Conservation (phyloP, 2,329 filamentous ascomycete genomes). For the Colletotrichum liaoningense region DNA sequence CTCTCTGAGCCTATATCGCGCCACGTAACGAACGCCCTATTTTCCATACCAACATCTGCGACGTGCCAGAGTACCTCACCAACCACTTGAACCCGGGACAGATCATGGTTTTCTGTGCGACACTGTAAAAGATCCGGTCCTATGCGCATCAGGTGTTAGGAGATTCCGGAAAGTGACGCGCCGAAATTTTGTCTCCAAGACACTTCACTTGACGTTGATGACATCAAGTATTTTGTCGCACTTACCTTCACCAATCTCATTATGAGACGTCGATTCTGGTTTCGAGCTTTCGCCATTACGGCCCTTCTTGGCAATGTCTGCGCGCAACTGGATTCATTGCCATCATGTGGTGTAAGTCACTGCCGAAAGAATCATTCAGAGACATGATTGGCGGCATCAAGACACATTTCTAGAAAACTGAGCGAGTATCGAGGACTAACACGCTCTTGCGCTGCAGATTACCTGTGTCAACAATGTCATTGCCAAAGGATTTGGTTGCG, state of each 20-base stretch:
- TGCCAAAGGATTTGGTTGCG: constrained; percentile 40
- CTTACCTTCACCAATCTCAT: not conserved
- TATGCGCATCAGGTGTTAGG: constrained; percentile 7
- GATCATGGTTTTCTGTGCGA: constrained; percentile 28
- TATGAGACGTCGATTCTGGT: constrained; percentile 19
- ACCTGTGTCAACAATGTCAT: constrained; percentile 35
- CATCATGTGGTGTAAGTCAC: constrained; percentile 36
- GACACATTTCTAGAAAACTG: not conserved
- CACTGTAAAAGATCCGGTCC: constrained; percentile 24
- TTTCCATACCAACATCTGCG: not conserved
- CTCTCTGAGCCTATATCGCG: not conserved
- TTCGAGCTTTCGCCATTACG: not conserved
- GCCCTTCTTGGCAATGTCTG: constrained; percentile 1
- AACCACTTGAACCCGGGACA: constrained; percentile 1
- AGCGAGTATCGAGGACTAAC: not conserved
- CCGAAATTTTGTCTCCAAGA: not conserved
- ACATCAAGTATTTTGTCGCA: not conserved
- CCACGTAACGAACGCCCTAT: not conserved
- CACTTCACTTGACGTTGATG: not conserved
- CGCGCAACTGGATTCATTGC: constrained; percentile 30
- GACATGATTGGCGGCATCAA: not conserved
- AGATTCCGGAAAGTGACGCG: not conserved
- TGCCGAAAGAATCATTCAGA: no score
- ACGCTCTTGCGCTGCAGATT: not conserved
- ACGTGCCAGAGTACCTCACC: not conserved